A percentile compares a stretch with the other conserved stretches of the same genome.
phyloP scores from a whole-genome alignment of 257 asterid genomes.

The Salvia splendens region DNA sequence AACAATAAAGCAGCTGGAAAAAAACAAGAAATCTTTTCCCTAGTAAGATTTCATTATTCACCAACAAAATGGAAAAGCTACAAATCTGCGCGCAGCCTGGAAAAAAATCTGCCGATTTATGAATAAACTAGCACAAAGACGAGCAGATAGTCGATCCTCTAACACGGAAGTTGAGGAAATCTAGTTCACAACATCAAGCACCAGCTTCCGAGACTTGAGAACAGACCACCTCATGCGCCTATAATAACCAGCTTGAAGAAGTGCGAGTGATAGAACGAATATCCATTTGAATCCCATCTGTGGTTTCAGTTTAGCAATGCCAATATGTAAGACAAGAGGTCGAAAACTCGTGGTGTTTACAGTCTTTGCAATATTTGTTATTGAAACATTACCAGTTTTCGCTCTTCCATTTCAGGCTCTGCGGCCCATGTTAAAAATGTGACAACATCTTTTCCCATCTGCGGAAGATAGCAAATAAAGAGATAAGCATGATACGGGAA shows the following conservation, averaged over 20 bases:
- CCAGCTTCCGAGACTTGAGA: constrained; percentile 72
- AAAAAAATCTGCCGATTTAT: too few relatives aligned
- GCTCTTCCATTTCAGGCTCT: constrained; percentile 89
- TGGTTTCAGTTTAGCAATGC: not conserved
- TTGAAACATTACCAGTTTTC: constrained; percentile 56
- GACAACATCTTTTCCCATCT: constrained; percentile 85
- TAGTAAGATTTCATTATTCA: too few relatives aligned
- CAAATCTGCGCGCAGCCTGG: too few relatives aligned
- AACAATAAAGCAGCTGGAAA: too few relatives aligned
- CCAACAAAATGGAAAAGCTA: too few relatives aligned
- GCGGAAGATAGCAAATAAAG: constrained; percentile 13
- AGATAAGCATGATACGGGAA: too few relatives aligned
- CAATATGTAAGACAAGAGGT: not conserved
- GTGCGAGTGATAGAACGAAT: constrained; percentile 70
- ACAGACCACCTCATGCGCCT: constrained; percentile 81
- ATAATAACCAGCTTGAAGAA: constrained; percentile 77
- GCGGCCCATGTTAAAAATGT: constrained; percentile 82
- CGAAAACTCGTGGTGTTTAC: not conserved
- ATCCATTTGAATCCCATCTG: constrained; percentile 95
- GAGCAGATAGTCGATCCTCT: too few relatives aligned
- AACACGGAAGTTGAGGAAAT: not conserved
- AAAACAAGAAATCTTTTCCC: too few relatives aligned
- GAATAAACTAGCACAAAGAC: too few relatives aligned
- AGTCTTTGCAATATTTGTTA: not conserved
- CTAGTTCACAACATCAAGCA: constrained; percentile 75